phyloP scores from a whole-genome alignment of 192 early-diverging fungal species.

The Gamsiella multidivaricata region DNA sequence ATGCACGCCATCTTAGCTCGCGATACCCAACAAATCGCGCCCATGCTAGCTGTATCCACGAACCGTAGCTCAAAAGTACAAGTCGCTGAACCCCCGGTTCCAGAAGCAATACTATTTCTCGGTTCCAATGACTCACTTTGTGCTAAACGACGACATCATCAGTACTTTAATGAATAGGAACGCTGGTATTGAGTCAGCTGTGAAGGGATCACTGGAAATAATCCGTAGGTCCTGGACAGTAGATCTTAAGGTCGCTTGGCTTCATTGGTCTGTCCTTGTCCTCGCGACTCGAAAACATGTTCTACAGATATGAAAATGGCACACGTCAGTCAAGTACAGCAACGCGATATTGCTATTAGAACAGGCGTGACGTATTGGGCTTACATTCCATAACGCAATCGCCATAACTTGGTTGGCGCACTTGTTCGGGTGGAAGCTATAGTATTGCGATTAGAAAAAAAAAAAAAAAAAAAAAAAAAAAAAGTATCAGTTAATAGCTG shows the following conservation, averaged over 20 bases:
- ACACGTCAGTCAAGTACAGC: background rate
- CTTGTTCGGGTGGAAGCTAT: constrained; percentile 67
- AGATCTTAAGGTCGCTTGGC: constrained; percentile 46
- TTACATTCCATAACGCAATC: constrained; percentile 64
- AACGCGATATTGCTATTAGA: background rate
- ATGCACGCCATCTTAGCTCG: no score
- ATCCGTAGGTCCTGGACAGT: constrained; percentile 55
- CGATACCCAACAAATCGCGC: no score
- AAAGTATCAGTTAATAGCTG: background rate
- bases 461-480: background rate
- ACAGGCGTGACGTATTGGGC: background rate
- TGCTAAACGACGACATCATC: no score
- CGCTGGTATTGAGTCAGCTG: no score
- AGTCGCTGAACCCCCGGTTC: no score
- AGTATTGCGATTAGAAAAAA: background rate
- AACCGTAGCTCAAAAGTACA: no score
- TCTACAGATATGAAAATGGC: constrained; percentile 45
- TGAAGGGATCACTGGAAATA: constrained; percentile 50
- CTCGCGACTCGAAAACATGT: constrained; percentile 55
- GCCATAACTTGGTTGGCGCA: constrained; percentile 68
- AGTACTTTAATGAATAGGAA: no score
- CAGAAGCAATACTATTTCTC: no score
- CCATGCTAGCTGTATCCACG: no score
- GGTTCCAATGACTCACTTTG: background rate
- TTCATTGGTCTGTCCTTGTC: constrained; percentile 49